Percentiles rank a stretch among this genome's conserved stretches.
Evolutionary conservation across 1,284 basidiomycete species (phyloP).

Genomic region (Taiwanofungus camphoratus): DNA sequence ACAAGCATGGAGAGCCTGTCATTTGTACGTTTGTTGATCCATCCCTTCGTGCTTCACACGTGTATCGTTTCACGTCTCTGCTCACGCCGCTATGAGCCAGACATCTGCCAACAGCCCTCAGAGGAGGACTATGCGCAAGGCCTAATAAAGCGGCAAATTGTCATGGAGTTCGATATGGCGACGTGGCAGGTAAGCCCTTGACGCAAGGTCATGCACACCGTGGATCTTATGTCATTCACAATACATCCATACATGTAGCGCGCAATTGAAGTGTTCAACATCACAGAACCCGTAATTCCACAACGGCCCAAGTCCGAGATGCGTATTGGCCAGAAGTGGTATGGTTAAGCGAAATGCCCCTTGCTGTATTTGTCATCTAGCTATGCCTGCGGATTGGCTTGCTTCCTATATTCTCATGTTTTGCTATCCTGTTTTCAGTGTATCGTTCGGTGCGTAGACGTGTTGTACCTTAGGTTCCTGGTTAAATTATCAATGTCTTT

Average conservation of each 20-base stretch:
- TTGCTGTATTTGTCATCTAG: too few species aligned
- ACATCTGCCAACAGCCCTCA: conserved; percentile 55
- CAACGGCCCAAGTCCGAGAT: conserved; percentile 51
- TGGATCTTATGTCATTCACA: too few species aligned
- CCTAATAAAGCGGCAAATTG: conserved; percentile 72
- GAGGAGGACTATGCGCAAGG: conserved; percentile 60
- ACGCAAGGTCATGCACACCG: too few species aligned
- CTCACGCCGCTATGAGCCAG: conserved; percentile 29
- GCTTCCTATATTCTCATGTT: too few species aligned
- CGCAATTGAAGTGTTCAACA: conserved; percentile 77
- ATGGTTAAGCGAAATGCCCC: conserved; percentile 47
- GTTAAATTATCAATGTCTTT: too few species aligned
- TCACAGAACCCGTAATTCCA: conserved; percentile 63
- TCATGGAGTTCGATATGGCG: conserved; percentile 81
- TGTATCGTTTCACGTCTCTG: neutral
- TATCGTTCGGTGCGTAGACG: too few species aligned
- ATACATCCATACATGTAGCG: conserved; percentile 41
- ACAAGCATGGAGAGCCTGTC: conserved; percentile 62
- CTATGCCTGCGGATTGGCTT: too few species aligned
- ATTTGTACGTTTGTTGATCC: conserved; percentile 49
- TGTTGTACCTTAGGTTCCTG: too few species aligned
- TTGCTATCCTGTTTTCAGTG: too few species aligned
- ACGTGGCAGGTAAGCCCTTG: conserved; percentile 82
- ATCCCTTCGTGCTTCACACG: neutral
- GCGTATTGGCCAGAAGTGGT: conserved; percentile 61